These are phyloP conservation scores for Clausena lansium DNA, from an alignment of 345 rosid genomes.

Conservation along the genomic window DNA sequence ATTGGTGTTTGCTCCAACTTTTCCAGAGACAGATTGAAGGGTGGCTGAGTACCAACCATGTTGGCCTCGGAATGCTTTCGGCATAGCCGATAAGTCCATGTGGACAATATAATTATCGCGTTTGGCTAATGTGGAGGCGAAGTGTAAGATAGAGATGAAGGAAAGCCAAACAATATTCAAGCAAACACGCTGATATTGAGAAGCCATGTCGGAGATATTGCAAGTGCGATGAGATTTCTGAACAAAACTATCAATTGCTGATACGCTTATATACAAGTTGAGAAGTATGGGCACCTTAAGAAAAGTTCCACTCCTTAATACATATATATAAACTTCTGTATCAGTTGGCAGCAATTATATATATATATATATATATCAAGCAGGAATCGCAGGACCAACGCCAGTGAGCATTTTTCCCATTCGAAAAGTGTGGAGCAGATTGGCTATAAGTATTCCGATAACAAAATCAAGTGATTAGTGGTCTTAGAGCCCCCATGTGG, in stretches of 20 bases:
- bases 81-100: conserved; percentile 50
- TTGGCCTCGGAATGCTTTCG: conserved; percentile 35
- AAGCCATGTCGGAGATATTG: conserved; percentile 15
- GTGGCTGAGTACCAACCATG: conserved; percentile 41
- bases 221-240: background rate
- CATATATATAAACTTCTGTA: background rate
- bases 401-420: too few relatives aligned
- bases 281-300: conserved; percentile 19
- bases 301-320: background rate
- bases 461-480: background rate
- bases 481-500: conserved; percentile 3
- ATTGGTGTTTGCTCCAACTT: background rate
- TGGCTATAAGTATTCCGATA: background rate
- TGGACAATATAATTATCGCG: conserved; percentile 40
- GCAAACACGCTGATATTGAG: conserved; percentile 7
- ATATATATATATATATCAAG: too few relatives aligned
- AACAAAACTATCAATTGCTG: background rate
- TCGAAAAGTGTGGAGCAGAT: background rate
- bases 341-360: background rate
- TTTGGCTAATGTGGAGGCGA: conserved; percentile 12
- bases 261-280: conserved; percentile 13
- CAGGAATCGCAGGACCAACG: too few relatives aligned
- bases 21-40: conserved; percentile 23
- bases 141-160: conserved; percentile 8
- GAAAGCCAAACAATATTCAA: background rate